A percentile compares a stretch with the other conserved stretches of the same genome.
Conservation (phyloP, 2,329 filamentous ascomycete genomes). For the Ceratocystis ficicola region DNA sequence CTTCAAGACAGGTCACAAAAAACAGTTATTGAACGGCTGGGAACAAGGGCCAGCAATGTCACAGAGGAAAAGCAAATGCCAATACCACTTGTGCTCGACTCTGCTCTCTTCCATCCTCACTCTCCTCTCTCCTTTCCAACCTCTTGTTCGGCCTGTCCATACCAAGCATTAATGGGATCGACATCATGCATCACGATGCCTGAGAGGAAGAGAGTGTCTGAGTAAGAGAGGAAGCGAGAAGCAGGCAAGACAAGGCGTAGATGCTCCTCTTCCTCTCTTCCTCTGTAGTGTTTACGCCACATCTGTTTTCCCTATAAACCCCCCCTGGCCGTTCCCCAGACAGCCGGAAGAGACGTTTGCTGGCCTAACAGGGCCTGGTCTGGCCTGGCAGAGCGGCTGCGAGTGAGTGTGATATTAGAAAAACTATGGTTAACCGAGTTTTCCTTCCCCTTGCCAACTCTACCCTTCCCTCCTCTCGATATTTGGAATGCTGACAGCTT, state of each 20-base stretch:
- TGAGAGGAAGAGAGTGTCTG: too few species aligned
- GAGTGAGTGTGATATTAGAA: background rate
- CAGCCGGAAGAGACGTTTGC: slow-evolving; percentile 6
- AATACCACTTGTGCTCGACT: background rate
- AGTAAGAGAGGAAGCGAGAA: background rate
- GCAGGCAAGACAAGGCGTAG: background rate
- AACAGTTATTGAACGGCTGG: background rate
- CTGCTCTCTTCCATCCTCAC: background rate
- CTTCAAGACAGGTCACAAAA: too few species aligned
- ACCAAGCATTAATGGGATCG: slow-evolving; percentile 8
- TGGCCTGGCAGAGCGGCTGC: too few species aligned
- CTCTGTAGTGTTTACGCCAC: background rate
- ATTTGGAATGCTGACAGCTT: background rate
- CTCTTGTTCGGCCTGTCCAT: background rate
- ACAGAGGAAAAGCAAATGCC: too few species aligned
- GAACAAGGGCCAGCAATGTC: background rate
- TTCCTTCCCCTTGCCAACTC: background rate
- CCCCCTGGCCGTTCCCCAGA: slow-evolving; percentile 5
- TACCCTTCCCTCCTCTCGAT: background rate
- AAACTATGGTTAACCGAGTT: background rate
- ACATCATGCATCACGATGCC: slow-evolving; percentile 3
- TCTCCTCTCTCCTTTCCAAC: background rate
- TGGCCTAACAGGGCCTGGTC: background rate
- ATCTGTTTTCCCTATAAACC: background rate
- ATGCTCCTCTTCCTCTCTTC: background rate